These are phyloP conservation scores for Russula ochroleuca DNA, from an alignment of 768 basidiomycete genomes.

Conservation along the genomic window DNA sequence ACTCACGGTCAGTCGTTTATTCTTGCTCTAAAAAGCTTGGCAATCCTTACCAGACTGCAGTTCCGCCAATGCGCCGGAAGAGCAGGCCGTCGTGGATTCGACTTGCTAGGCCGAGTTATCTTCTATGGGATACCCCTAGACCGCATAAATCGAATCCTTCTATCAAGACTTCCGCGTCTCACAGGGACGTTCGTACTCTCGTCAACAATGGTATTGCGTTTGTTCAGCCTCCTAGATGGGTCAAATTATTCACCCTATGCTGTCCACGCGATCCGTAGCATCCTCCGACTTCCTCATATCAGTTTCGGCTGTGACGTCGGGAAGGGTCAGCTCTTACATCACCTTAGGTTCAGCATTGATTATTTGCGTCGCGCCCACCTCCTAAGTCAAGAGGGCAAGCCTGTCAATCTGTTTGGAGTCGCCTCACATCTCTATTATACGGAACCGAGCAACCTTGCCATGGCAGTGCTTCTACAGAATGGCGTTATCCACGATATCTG, in stretches of 20 bases:
- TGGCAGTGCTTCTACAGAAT: constrained; percentile 52
- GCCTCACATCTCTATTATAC: constrained; percentile 58
- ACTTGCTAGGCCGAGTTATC: constrained; percentile 64
- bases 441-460: constrained; percentile 66
- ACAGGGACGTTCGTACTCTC: constrained; percentile 64
- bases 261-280: constrained; percentile 45
- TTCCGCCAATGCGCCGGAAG: constrained; percentile 73
- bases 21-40: not conserved
- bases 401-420: constrained; percentile 53
- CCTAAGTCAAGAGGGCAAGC: constrained; percentile 50
- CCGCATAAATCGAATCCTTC: constrained; percentile 56
- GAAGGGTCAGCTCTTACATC: constrained; percentile 55
- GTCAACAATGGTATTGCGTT: constrained; percentile 57
- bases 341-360: constrained; percentile 66
- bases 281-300: constrained; percentile 56
- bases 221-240: constrained; percentile 62
- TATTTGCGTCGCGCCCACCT: constrained; percentile 58
- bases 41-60: constrained; percentile 34
- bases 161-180: constrained; percentile 60
- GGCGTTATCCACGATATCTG: constrained; percentile 60
- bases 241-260: constrained; percentile 50
- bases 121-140: constrained; percentile 67
- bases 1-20: constrained; percentile 45
- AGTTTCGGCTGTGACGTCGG: constrained; percentile 54
- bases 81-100: constrained; percentile 68